Conservation (phyloP, 2,329 filamentous ascomycete species). For the Neocatenulostroma microsporum region DNA sequence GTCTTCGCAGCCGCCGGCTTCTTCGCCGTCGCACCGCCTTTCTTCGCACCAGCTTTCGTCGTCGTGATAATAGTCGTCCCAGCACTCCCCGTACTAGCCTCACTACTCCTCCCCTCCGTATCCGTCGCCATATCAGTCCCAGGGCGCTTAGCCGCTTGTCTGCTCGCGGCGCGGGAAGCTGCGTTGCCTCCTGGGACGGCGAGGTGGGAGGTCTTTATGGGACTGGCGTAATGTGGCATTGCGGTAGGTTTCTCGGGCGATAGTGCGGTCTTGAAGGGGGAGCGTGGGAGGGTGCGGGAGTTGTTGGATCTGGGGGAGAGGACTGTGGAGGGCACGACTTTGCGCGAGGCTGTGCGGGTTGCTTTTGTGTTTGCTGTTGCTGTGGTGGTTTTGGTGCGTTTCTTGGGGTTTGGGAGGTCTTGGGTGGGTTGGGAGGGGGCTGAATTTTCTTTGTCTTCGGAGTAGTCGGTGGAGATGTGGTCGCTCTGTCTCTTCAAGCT, state of each 20-base stretch:
- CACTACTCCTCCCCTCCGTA: constrained; percentile 38
- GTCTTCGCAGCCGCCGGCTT: constrained; percentile 41
- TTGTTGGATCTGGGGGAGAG: constrained; percentile 80
- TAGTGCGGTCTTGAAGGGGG: constrained; percentile 37
- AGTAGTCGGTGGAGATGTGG: constrained; percentile 49
- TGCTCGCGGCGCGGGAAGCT: constrained; percentile 55
- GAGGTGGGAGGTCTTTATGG: constrained; percentile 23
- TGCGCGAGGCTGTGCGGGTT: constrained; percentile 27
- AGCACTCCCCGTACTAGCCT: constrained; percentile 54
- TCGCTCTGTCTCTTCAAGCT: constrained; percentile 32
- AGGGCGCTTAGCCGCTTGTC: constrained; percentile 44
- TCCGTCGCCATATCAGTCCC: constrained; percentile 27
- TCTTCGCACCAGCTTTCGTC: constrained; percentile 31
- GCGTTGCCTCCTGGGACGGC: constrained; percentile 40
- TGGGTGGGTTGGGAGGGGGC: constrained; percentile 31
- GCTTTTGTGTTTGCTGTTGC: constrained; percentile 26
- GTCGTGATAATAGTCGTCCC: constrained; percentile 52
- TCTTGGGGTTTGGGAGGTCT: constrained; percentile 61
- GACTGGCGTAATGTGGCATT: constrained; percentile 55
- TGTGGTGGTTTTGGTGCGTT: constrained; percentile 39
- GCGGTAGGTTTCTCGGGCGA: constrained; percentile 49
- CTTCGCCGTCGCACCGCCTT: constrained; percentile 36
- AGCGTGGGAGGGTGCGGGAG: constrained; percentile 58
- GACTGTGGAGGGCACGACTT: constrained; percentile 45
- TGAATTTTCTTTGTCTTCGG: constrained; percentile 71